Evolutionary conservation across 1,284 basidiomycete genomes (phyloP), one percentile per base, ranked within the genome.

Genomic region (Cerioporus squamosus): DNA sequence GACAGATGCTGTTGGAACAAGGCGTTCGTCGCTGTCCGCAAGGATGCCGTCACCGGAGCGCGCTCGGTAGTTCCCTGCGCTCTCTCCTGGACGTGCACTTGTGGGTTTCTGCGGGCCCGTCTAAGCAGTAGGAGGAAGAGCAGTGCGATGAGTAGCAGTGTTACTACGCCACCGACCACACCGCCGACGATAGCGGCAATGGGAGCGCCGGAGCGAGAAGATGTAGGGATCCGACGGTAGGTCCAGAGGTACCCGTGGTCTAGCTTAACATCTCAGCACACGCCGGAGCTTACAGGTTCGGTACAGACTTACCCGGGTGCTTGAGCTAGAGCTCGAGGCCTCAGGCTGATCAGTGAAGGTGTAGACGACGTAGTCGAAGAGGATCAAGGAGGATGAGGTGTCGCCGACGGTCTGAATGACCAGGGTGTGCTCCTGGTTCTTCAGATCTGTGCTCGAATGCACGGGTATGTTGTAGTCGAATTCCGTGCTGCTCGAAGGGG

Each of bases 301-400:
- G 6, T 14, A 6, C 12, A 36, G 1, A 36, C 33, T 36, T 12
- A 36, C 33, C 12, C 10, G 33, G 3, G 12, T 15, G 33, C 33
- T 36, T 3, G 33, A 36, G 12, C 33, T 36, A 14, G 33, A 36
- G 1, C 1, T 36, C 1, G 33, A 36, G 33, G 33, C 12, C 2
- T 10, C 9, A 3, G 33, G 1, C 8, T 36, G 3, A 10, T 50
- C 23, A 5, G 9, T 9, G 26, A 18, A 26, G 31, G 55, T 55
- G 31, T 55, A 55, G n/a, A 55, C 31, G 47, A 55, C 31, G 26
- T 50, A 50, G 22, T 55, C 53, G 23, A 55, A 55, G 2, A 55
- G 53, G 6, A 55, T 38, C 33, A 55, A 36, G 8, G 53, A 55
- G 6, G 40, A 20, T 18, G 44, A 17, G 15, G 23, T 29, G 26